Evolutionary conservation across 1,139 yeast genomes (phyloP).

Genomic region (Scheffersomyces titani): DNA sequence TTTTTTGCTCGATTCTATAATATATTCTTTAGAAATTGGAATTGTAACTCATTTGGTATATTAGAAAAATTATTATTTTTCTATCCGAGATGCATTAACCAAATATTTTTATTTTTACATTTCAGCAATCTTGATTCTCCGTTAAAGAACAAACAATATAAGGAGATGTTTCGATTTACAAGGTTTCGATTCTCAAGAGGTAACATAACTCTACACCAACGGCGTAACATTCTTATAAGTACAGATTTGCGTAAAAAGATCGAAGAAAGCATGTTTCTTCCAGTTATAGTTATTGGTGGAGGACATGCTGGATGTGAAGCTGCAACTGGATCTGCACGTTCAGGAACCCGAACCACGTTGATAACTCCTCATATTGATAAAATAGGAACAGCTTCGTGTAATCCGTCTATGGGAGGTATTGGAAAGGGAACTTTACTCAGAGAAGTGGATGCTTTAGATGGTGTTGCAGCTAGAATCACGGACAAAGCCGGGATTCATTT

Average conservation of each 20-base stretch:
- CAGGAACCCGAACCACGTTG: conserved; percentile 72
- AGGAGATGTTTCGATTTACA: not conserved
- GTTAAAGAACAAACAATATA: not conserved
- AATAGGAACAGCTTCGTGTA: conserved; percentile 94
- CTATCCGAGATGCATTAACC: not conserved
- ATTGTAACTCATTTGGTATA: not conserved
- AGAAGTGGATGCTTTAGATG: conserved; percentile 96
- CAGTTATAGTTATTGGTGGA: conserved; percentile 91
- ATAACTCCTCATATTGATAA: conserved; percentile 75
- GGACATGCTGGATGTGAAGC: conserved; percentile 99
- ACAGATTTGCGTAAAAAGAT: conserved; percentile 12
- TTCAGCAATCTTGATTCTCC: not conserved
- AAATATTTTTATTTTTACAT: too few species aligned
- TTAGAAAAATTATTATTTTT: not conserved
- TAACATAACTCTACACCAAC: not conserved
- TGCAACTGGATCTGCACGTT: conserved; percentile 86
- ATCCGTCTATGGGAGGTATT: conserved; percentile 98
- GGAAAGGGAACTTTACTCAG: conserved; percentile 92
- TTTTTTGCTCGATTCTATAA: not conserved
- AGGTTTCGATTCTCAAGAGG: not conserved
- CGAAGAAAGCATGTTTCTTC: conserved; percentile 23
- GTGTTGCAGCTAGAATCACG: conserved; percentile 79
- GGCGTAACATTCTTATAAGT: conserved; percentile 9
- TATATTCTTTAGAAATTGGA: too few species aligned
- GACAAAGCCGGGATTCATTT: conserved; percentile 94